Conservation (phyloP, 352 stramenopile species). For the Pythium aphanidermatum region DNA sequence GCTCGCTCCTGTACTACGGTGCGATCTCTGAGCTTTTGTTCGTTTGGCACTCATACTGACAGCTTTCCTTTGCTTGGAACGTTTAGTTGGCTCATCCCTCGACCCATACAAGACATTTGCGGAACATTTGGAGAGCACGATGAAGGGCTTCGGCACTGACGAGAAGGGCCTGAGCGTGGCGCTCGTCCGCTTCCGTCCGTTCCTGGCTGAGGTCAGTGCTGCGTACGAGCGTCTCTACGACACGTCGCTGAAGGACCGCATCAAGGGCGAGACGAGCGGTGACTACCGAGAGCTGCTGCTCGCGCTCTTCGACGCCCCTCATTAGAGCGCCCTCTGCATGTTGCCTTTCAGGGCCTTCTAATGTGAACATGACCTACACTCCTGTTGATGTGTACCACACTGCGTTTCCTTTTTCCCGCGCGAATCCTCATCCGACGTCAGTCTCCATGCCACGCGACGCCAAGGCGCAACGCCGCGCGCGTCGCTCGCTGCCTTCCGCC, state of each 20-base stretch:
- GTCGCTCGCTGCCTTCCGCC: constrained; percentile 22
- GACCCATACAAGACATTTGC: constrained; percentile 34
- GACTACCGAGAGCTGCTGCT: constrained; percentile 30
- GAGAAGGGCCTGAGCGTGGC: constrained; percentile 23
- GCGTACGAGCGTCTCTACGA: constrained; percentile 30
- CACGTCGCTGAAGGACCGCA: constrained; percentile 29
- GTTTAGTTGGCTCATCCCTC: constrained; percentile 43
- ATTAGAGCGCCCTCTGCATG: no score
- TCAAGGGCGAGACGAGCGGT: constrained; percentile 29
- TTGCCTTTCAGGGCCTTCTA: neutral
- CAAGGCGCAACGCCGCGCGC: constrained; percentile 12
- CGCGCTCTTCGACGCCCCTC: constrained; percentile 23
- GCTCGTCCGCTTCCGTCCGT: constrained; percentile 25
- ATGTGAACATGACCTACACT: neutral
- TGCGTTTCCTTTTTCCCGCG: constrained; percentile 10
- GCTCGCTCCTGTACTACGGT: constrained; percentile 63
- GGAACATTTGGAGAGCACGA: constrained; percentile 28
- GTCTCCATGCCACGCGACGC: neutral
- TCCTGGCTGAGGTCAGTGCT: constrained; percentile 19
- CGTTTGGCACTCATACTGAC: neutral
- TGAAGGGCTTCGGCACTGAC: constrained; percentile 39
- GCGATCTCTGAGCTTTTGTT: constrained; percentile 3
- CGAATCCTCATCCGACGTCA: neutral
- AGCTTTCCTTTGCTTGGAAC: constrained; percentile 1
- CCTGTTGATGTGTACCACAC: constrained; percentile 14